Percentiles rank a stretch among this genome's conserved stretches.
Conservation (phyloP, 2,329 filamentous ascomycete species). For the Beauveria sp. region DNA sequence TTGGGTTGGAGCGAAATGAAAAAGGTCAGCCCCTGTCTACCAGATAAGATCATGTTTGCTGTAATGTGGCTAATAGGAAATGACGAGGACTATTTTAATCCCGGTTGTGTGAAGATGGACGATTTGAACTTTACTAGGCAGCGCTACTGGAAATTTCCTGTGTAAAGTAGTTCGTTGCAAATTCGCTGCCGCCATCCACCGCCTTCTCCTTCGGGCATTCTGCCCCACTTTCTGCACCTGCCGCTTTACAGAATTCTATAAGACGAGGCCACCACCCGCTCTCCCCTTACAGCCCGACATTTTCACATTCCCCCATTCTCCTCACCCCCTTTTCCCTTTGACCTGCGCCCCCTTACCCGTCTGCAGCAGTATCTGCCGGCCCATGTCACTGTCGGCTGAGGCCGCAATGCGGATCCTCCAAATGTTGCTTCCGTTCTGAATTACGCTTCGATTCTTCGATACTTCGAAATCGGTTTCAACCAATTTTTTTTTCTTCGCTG, state of each 20-base stretch:
- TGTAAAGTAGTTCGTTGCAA: background rate
- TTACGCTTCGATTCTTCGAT: background rate
- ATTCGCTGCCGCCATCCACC: background rate
- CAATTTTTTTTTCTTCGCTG: background rate
- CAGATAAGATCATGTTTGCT: too few species aligned
- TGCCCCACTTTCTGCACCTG: background rate
- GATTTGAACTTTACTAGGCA: too few species aligned
- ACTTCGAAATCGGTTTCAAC: background rate
- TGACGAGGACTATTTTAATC: too few species aligned
- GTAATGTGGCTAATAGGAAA: too few species aligned
- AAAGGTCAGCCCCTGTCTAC: too few species aligned
- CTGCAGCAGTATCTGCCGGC: background rate
- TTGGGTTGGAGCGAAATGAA: too few species aligned
- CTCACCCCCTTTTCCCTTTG: background rate
- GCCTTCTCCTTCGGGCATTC: background rate
- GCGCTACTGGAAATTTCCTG: too few species aligned
- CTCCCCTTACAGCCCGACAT: background rate
- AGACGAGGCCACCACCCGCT: background rate
- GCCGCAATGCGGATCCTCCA: background rate
- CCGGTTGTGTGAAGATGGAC: too few species aligned
- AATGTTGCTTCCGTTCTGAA: background rate
- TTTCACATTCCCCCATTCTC: background rate
- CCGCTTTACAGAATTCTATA: conserved; percentile 10
- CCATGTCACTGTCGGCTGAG: background rate
- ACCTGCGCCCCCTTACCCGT: background rate